phyloP scores from a whole-genome alignment of 345 rosid genomes.

The Acer saccharum region DNA sequence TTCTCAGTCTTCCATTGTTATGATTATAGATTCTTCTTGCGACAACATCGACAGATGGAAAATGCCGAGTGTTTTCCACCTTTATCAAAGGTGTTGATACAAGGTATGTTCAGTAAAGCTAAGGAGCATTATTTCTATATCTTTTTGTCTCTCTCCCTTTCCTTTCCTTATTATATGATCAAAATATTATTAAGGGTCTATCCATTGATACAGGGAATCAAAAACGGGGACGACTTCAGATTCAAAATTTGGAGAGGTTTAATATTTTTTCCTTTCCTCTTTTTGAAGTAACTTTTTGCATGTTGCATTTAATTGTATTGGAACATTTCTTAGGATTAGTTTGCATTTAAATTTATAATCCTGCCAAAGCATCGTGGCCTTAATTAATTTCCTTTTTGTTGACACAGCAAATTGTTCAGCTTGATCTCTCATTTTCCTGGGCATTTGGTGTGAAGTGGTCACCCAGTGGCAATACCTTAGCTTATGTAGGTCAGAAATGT shows the following conservation, averaged over 20 bases:
- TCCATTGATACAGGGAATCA: slow-evolving; percentile 59
- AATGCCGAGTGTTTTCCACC: slow-evolving; percentile 93
- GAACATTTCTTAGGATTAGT: slow-evolving; percentile 13
- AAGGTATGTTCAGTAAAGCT: slow-evolving; percentile 46
- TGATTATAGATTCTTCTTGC: slow-evolving; percentile 77
- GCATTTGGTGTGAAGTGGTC: slow-evolving; percentile 99
- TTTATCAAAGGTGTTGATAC: slow-evolving; percentile 98
- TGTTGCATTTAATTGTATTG: slow-evolving; percentile 2
- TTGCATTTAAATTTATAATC: slow-evolving; percentile 1
- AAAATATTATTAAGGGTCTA: slow-evolving; percentile 25
- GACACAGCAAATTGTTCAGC: slow-evolving; percentile 94
- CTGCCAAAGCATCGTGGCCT: slow-evolving; percentile 1
- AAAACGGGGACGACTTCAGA: slow-evolving; percentile 69
- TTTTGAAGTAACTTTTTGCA: slow-evolving; percentile 1
- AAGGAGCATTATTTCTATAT: slow-evolving; percentile 3
- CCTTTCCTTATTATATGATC: slow-evolving; percentile 8
- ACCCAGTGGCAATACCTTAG: slow-evolving; percentile 94
- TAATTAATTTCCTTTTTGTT: slow-evolving; percentile 22
- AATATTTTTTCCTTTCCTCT: slow-evolving; percentile 26
- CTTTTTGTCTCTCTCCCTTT: background rate
- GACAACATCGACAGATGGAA: slow-evolving; percentile 97
- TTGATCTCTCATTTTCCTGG: slow-evolving; percentile 98
- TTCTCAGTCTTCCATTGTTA: background rate
- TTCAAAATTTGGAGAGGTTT: slow-evolving; percentile 94
- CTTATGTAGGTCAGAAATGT: slow-evolving; percentile 87